These are phyloP conservation scores for Starmerella tilneyi DNA, from an alignment of 805 yeast genomes.

Conservation along the genomic window DNA sequence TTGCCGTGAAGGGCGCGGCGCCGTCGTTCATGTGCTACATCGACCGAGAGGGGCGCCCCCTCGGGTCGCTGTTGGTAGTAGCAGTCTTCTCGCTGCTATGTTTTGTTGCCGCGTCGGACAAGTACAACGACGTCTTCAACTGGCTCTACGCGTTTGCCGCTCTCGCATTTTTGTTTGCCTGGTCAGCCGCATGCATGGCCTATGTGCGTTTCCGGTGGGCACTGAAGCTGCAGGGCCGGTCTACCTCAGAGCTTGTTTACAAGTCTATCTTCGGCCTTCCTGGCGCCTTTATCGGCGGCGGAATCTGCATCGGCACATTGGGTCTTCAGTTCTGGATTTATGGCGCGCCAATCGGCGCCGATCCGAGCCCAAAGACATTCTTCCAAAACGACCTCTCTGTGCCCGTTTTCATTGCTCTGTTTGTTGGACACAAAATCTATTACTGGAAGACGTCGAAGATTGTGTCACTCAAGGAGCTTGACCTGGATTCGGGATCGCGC, in stretches of 20 bases:
- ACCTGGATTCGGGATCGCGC: conserved; percentile 54
- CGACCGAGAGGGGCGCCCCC: conserved; percentile 69
- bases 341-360: conserved; percentile 50
- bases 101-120: conserved; percentile 50
- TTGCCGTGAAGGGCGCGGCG: conserved; percentile 55
- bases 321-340: conserved; percentile 78
- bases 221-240: conserved; percentile 53
- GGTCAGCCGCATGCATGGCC: conserved; percentile 22
- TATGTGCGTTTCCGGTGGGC: conserved; percentile 43
- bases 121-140: conserved; percentile 25
- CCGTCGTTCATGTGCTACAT: conserved; percentile 54
- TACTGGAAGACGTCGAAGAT: conserved; percentile 33
- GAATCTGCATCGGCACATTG: conserved; percentile 49
- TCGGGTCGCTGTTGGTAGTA: conserved; percentile 46
- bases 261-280: conserved; percentile 55
- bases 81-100: conserved; percentile 44
- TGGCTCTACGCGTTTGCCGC: conserved; percentile 27
- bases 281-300: conserved; percentile 57
- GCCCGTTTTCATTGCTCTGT: conserved; percentile 21
- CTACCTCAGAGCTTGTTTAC: conserved; percentile 56
- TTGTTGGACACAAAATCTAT: conserved; percentile 24
- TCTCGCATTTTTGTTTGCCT: conserved; percentile 24
- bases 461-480: conserved; percentile 41
- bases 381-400: conserved; percentile 41
- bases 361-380: conserved; percentile 24